Conservation (phyloP, 352 stramenopile genomes). For the Phytophthora fragariae region DNA sequence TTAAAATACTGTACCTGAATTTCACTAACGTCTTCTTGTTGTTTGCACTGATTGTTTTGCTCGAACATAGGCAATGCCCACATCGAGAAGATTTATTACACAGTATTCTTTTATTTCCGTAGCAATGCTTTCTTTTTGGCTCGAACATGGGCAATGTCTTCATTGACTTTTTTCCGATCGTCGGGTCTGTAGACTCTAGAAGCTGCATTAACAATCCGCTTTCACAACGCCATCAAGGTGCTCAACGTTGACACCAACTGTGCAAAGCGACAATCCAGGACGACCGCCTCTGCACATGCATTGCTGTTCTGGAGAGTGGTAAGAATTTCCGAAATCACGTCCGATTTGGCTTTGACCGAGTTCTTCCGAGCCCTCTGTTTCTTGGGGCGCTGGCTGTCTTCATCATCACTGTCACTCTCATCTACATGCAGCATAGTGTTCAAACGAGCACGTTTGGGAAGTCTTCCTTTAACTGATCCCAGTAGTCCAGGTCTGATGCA, state of each 20-base stretch:
- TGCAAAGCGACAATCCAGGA: neutral
- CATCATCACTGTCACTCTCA: neutral
- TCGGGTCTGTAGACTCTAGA: neutral
- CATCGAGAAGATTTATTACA: too few species aligned
- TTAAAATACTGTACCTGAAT: too few species aligned
- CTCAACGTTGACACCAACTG: neutral
- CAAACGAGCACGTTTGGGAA: neutral
- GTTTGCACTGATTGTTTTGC: too few species aligned
- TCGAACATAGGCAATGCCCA: too few species aligned
- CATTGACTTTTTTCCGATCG: neutral
- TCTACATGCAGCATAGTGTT: neutral
- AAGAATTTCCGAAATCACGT: neutral
- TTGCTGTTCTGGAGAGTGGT: neutral
- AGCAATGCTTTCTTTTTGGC: neutral
- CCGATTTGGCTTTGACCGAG: neutral
- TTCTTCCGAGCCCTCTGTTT: neutral
- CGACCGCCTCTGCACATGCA: neutral
- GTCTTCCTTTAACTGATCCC: neutral
- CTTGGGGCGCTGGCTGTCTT: neutral
- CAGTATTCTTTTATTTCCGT: neutral
- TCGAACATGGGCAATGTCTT: neutral
- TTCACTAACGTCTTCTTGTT: too few species aligned
- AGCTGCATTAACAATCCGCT: neutral
- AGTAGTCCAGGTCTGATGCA: neutral
- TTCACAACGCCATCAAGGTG: neutral